Conservation (phyloP, 2,329 filamentous ascomycete genomes). For the Talaromyces sp. region DNA sequence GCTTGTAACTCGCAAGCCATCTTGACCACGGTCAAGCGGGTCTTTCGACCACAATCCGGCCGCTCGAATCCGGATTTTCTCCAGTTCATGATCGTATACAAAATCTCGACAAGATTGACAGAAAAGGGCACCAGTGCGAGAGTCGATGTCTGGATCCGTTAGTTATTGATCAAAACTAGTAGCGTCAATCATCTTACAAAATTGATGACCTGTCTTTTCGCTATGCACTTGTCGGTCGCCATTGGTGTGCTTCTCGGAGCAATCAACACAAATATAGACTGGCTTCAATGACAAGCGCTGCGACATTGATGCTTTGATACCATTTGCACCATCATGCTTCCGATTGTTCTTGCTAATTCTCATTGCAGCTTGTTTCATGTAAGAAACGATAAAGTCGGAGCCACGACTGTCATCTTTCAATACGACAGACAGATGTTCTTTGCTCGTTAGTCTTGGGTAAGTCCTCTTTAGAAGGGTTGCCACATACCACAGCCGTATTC, state of each 20-base stretch:
- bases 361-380: slow-evolving; percentile 17
- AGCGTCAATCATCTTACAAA: slow-evolving; percentile 32
- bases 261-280: slow-evolving; percentile 40
- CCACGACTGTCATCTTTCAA: slow-evolving; percentile 25
- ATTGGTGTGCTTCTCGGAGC: slow-evolving; percentile 32
- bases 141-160: slow-evolving; percentile 38
- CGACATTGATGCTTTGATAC: slow-evolving; percentile 9
- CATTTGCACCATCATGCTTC: slow-evolving; percentile 12
- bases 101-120: slow-evolving; percentile 42
- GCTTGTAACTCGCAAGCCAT: slow-evolving; percentile 7
- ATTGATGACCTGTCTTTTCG: slow-evolving; percentile 39
- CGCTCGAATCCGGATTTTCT: slow-evolving; percentile 31
- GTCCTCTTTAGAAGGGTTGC: not conserved
- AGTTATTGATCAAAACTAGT: not conserved
- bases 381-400: slow-evolving; percentile 12
- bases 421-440: slow-evolving; percentile 41
- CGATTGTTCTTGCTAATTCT: not conserved
- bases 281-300: slow-evolving; percentile 32
- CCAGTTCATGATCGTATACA: slow-evolving; percentile 41
- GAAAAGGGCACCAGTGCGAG: slow-evolving; percentile 38
- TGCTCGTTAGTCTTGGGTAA: slow-evolving; percentile 21
- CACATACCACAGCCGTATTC: slow-evolving; percentile 42
- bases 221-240: slow-evolving; percentile 35
- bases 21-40: not conserved
- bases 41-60: slow-evolving; percentile 20